Percentiles rank a stretch among this genome's conserved stretches.
phyloP scores from a whole-genome alignment of 2,329 filamentous ascomycete species.

The Arachnomyces sp. region DNA sequence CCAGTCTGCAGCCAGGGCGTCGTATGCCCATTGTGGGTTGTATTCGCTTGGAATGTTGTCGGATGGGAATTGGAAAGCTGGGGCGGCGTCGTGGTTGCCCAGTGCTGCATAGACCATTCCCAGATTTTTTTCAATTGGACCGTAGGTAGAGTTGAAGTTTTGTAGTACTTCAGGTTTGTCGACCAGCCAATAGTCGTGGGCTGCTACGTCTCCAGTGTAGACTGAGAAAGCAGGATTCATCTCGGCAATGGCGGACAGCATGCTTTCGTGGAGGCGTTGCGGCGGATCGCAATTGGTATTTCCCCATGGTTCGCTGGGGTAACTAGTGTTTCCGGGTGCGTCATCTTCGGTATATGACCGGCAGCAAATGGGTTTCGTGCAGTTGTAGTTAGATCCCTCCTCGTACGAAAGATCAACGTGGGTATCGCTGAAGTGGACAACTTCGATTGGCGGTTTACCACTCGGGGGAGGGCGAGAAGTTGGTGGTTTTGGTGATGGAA shows the following conservation, averaged over 20 bases:
- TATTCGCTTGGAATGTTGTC: conserved; percentile 28
- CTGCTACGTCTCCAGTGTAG: conserved; percentile 54
- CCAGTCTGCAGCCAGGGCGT: conserved; percentile 43
- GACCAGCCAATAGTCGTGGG: conserved; percentile 40
- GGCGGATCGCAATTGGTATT: conserved; percentile 50
- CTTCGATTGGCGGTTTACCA: no score
- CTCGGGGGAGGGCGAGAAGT: no score
- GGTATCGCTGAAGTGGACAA: no score
- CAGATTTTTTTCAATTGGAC: conserved; percentile 38
- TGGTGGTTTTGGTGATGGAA: conserved; percentile 37
- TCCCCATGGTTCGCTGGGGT: conserved; percentile 47
- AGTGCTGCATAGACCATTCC: conserved; percentile 46
- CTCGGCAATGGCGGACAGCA: conserved; percentile 36
- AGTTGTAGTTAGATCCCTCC: conserved; percentile 47
- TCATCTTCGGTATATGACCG: conserved; percentile 44
- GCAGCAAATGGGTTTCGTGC: conserved; percentile 55
- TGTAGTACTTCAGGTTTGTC: conserved; percentile 24
- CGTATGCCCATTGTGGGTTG: conserved; percentile 47
- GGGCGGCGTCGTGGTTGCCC: conserved; percentile 52
- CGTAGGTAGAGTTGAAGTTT: conserved; percentile 41
- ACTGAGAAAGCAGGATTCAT: conserved; percentile 47
- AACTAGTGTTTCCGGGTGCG: conserved; percentile 41
- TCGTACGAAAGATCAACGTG: conserved; percentile 51
- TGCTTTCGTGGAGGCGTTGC: conserved; percentile 45
- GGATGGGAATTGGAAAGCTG: conserved; percentile 46